Evolutionary conservation across 2,329 filamentous ascomycete genomes (phyloP).

Genomic region (Botrytis fabae): DNA sequence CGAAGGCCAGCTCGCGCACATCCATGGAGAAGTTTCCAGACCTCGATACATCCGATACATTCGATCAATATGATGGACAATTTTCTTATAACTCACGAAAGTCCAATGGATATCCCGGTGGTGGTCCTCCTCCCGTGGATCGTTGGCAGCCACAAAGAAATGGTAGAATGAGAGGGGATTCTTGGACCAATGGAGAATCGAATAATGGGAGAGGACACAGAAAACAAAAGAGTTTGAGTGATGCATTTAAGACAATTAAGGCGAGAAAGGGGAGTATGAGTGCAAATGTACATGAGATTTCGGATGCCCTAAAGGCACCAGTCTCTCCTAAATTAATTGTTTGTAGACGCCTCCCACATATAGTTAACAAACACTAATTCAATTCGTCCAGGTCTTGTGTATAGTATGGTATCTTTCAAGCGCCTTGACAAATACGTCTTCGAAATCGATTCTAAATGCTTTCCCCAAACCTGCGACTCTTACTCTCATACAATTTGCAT

Average conservation of each 20-base stretch:
- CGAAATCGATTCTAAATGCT: slow-evolving; percentile 92
- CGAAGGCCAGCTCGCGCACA: slow-evolving; percentile 32
- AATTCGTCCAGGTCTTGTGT: slow-evolving; percentile 68
- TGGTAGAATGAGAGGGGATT: slow-evolving; percentile 39
- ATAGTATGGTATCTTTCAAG: slow-evolving; percentile 93
- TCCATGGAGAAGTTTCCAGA: slow-evolving; percentile 61
- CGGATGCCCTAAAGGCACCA: slow-evolving; percentile 85
- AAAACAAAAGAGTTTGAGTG: slow-evolving; percentile 82
- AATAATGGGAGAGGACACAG: slow-evolving; percentile 50
- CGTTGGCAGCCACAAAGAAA: slow-evolving; percentile 63
- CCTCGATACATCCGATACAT: slow-evolving; percentile 44
- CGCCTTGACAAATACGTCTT: slow-evolving; percentile 94
- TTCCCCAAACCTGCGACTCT: slow-evolving; percentile 89
- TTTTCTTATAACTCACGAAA: slow-evolving; percentile 27
- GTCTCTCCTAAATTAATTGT: slow-evolving; percentile 87
- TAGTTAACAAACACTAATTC: slow-evolving; percentile 27
- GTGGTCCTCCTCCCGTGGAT: slow-evolving; percentile 45
- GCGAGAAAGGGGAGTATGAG: slow-evolving; percentile 81
- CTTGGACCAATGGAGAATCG: slow-evolving; percentile 33
- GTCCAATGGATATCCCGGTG: slow-evolving; percentile 37
- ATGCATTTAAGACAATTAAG: slow-evolving; percentile 82
- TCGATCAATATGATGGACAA: slow-evolving; percentile 28
- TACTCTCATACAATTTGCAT: slow-evolving; percentile 89
- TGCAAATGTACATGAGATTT: slow-evolving; percentile 91
- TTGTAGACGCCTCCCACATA: slow-evolving; percentile 42